These are phyloP conservation scores for Hemisphaericaspora xylanilytica DNA, from an alignment of 1,139 yeast species.

Conservation along the genomic window DNA sequence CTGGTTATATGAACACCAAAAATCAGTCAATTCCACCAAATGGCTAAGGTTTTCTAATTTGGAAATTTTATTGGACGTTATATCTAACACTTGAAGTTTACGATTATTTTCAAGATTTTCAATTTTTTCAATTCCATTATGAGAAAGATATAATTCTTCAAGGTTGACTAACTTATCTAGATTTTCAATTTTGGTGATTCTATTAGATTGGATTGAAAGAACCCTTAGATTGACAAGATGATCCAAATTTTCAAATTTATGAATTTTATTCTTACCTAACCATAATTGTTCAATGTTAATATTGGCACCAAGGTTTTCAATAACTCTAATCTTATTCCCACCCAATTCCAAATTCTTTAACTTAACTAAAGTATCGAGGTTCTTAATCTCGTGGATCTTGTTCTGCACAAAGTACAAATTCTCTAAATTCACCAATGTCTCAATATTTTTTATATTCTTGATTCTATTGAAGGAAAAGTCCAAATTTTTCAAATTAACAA, in stretches of 20 bases:
- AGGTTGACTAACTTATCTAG: conserved; percentile 66
- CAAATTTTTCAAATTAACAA: conserved; percentile 55
- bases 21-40: conserved; percentile 70
- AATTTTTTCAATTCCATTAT: conserved; percentile 72
- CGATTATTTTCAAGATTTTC: conserved; percentile 74
- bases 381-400: conserved; percentile 70
- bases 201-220: conserved; percentile 85
- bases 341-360: conserved; percentile 83
- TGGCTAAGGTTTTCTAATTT: conserved; percentile 66
- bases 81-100: conserved; percentile 73
- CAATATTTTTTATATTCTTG: conserved; percentile 79
- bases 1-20: conserved; percentile 88
- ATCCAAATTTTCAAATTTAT: conserved; percentile 60
- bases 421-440: conserved; percentile 57
- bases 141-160: conserved; percentile 86
- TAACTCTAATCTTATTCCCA: conserved; percentile 73
- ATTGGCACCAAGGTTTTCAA: conserved; percentile 57
- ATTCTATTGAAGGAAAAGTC: conserved; percentile 92
- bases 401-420: conserved; percentile 87
- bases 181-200: conserved; percentile 77
- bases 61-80: conserved; percentile 69
- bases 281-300: conserved; percentile 71
- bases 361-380: conserved; percentile 56
- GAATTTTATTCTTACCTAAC: conserved; percentile 87
- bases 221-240: conserved; percentile 65